Base-by-base conservation (phyloP, 2,329 filamentous ascomycete species). In the Leptoxyphium fumago region DNA sequence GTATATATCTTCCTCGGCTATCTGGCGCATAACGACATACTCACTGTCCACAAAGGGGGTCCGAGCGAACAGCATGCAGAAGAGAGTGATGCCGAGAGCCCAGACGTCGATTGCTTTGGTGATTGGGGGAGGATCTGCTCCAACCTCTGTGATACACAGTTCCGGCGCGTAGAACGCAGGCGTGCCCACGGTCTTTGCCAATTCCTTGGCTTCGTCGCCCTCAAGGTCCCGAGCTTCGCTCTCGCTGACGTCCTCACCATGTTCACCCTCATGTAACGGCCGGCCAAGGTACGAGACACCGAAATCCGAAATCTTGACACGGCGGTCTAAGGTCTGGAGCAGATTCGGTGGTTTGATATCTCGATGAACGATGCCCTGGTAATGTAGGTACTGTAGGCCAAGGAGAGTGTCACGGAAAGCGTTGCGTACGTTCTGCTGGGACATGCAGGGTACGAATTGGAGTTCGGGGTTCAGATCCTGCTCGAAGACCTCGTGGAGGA, bases 251-350 rank as follows among this genome's bases (percentile, higher is more conserved):
- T 78, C 74, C 54, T 93, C 85, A 43, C 83, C 84, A 10, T 46
- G 38, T 29, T 62, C 58, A 34, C 50, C 56, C 40, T 94, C 85
- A 34, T 84, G 75, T 46, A 88, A 83, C 1, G 86, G 86, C 42
- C 86, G 79, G 26, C 91, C 91, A 49, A 98, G 85, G 62, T 96
- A 98, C 1, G 91, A 98, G 1, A 98, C 91, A 29, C 91, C 91
- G 67, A 98, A 98, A 59, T 98, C 91, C 5, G 91, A 96, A 48
- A 98, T 98, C 70, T 98, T 98, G 57, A 95, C 85, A 11, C 82
- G 79, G 53, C 88, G 80, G 50, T 87, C 82, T 54, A 70, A 79
- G 42, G 86, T 93, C 69, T 89, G 87, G 6, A 98, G 71, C 6
- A 98, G 72, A 60, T 96, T 96, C 32, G 89, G 88, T 14, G 69